phyloP scores from a whole-genome alignment of 495 filamentous ascomycete genomes.

The Hyaloscypha hepaticicola region DNA sequence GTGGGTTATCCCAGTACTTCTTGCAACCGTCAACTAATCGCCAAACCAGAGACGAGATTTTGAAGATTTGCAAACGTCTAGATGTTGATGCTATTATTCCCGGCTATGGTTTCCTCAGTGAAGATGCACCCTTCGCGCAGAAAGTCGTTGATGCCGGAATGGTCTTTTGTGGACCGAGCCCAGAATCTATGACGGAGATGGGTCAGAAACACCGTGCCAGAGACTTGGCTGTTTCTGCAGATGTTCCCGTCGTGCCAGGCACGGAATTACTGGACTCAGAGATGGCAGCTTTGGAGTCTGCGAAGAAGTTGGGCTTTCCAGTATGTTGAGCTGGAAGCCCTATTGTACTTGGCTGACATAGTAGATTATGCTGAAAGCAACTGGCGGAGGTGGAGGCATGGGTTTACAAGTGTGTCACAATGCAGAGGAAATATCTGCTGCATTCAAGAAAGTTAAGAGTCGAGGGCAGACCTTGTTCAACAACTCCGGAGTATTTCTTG shows the following conservation, averaged over 20 bases:
- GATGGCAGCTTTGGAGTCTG: constrained; percentile 44
- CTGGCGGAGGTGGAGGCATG: constrained; percentile 59
- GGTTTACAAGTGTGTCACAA: constrained; percentile 40
- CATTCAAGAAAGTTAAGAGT: constrained; percentile 42
- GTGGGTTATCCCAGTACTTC: constrained; percentile 15
- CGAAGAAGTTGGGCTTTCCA: constrained; percentile 50
- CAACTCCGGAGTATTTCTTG: constrained; percentile 26
- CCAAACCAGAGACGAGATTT: constrained; percentile 54
- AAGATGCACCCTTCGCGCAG: constrained; percentile 82
- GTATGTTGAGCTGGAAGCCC: constrained; percentile 26
- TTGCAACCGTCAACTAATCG: neutral
- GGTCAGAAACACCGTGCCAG: constrained; percentile 87
- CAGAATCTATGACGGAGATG: constrained; percentile 90
- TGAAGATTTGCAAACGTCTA: constrained; percentile 73
- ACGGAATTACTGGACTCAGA: constrained; percentile 46
- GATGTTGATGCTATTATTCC: constrained; percentile 88
- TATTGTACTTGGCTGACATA: constrained; percentile 33
- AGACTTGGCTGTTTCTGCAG: constrained; percentile 87
- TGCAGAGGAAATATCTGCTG: constrained; percentile 39
- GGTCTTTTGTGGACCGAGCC: constrained; percentile 87
- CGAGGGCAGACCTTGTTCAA: constrained; percentile 22
- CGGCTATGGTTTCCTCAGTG: constrained; percentile 93
- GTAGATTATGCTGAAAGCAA: constrained; percentile 50
- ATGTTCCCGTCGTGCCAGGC: constrained; percentile 90
- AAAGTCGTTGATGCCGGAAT: constrained; percentile 85